Percentiles rank a stretch among this genome's conserved stretches.
Conservation (phyloP, 129 eudicot genomes). For the Flaveria ramosissima region DNA sequence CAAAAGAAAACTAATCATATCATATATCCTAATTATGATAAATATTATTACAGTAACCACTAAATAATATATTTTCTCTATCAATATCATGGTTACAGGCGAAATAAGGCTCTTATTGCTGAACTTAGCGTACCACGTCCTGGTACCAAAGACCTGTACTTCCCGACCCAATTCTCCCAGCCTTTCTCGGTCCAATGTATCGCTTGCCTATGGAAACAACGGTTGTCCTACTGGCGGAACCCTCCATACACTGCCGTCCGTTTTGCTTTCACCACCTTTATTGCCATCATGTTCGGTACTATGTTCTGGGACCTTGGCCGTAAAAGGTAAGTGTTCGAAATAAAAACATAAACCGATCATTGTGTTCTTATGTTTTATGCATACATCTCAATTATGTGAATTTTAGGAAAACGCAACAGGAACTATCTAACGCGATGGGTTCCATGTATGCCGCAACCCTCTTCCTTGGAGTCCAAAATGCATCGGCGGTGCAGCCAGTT, state of each 20-base stretch:
- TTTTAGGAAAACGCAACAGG: slow-evolving; percentile 45
- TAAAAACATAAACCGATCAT: background rate
- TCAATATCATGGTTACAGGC: slow-evolving; percentile 13
- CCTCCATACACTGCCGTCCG: slow-evolving; percentile 81
- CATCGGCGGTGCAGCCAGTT: slow-evolving; percentile 73
- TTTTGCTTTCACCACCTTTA: slow-evolving; percentile 57
- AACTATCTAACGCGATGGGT: slow-evolving; percentile 76
- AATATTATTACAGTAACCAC: no score
- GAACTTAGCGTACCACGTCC: slow-evolving; percentile 64
- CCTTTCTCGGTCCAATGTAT: slow-evolving; percentile 60
- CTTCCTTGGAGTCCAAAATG: slow-evolving; percentile 68
- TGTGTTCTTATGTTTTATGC: background rate
- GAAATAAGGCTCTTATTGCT: slow-evolving; percentile 53
- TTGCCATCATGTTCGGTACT: slow-evolving; percentile 62
- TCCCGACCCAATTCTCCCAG: slow-evolving; percentile 60
- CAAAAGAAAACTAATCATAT: no score
- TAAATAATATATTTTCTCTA: no score
- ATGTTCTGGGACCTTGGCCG: slow-evolving; percentile 84
- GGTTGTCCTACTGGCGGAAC: slow-evolving; percentile 82
- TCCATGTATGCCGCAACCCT: slow-evolving; percentile 67
- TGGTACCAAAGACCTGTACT: slow-evolving; percentile 59
- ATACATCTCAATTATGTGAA: background rate
- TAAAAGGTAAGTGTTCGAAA: slow-evolving; percentile 44
- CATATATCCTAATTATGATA: no score
- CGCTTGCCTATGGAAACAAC: slow-evolving; percentile 88